Percentiles rank a stretch among this genome's conserved stretches.
These are phyloP conservation scores for Phytophthora palmivora DNA, from an alignment of 352 stramenopile species.

Conservation along the genomic window DNA sequence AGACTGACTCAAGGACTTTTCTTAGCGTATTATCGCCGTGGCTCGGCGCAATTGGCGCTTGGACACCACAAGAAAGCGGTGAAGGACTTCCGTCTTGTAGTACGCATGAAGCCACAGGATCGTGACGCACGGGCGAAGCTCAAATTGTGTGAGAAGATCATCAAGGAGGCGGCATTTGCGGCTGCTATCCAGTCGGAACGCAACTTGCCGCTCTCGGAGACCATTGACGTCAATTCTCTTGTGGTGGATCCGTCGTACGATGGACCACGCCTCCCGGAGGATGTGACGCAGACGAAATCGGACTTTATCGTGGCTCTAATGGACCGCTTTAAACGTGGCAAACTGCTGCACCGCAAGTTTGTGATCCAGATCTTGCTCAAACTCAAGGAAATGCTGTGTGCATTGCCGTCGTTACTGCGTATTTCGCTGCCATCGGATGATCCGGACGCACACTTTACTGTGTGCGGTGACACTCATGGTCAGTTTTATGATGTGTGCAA, in stretches of 20 bases:
- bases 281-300: constrained; percentile 57
- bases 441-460: constrained; percentile 87
- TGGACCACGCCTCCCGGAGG: constrained; percentile 70
- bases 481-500: constrained; percentile 99
- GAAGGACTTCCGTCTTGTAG: constrained; percentile 98
- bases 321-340: constrained; percentile 97
- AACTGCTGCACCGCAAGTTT: constrained; percentile 98
- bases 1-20: constrained; percentile 10
- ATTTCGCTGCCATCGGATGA: constrained; percentile 58
- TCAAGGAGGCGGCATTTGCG: constrained; percentile 96
- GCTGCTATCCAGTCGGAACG: constrained; percentile 96
- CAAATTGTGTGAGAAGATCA: constrained; percentile 96
- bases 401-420: constrained; percentile 92
- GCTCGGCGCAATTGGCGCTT: constrained; percentile 96
- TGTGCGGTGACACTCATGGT: constrained; percentile 99
- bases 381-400: constrained; percentile 92
- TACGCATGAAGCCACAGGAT: constrained; percentile 95
- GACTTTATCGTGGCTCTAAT: constrained; percentile 94
- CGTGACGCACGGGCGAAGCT: constrained; percentile 94
- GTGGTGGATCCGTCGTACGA: constrained; percentile 87
- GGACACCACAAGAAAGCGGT: constrained; percentile 97
- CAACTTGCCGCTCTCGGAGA: constrained; percentile 93
- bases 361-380: constrained; percentile 96
- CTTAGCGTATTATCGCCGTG: constrained; percentile 96
- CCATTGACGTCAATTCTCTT: constrained; percentile 90